A percentile compares a stretch with the other conserved stretches of the same genome.
Evolutionary conservation across 768 basidiomycete species (phyloP).

Genomic region (Royoungia palumana): DNA sequence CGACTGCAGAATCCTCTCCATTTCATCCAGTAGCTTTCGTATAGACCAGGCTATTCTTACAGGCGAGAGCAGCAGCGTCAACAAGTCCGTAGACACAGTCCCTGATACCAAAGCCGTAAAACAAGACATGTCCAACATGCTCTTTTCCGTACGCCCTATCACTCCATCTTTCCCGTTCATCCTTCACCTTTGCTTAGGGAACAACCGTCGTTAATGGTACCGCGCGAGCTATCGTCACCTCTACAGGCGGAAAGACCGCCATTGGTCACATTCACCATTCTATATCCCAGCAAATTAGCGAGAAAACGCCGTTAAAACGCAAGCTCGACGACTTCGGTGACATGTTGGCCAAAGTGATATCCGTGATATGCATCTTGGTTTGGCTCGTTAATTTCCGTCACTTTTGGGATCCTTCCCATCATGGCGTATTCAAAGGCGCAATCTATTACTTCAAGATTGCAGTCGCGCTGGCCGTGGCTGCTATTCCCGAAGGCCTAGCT

Average conservation of each 20-base stretch:
- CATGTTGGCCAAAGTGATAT: conserved; percentile 95
- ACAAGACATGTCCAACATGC: conserved; percentile 97
- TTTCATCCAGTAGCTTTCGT: conserved; percentile 91
- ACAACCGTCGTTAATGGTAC: conserved; percentile 95
- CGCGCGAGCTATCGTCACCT: conserved; percentile 82
- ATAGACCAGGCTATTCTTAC: conserved; percentile 97
- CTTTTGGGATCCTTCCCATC: conserved; percentile 94
- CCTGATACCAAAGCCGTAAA: conserved; percentile 80
- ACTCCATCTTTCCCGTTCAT: background rate
- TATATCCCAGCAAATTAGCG: conserved; percentile 87
- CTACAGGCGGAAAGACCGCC: conserved; percentile 83
- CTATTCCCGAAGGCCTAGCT: conserved; percentile 97
- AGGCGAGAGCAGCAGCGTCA: conserved; percentile 87
- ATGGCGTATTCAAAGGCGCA: conserved; percentile 86
- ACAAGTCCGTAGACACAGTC: conserved; percentile 71
- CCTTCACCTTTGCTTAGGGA: conserved; percentile 48
- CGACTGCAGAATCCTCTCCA: conserved; percentile 84
- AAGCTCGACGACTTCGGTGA: conserved; percentile 99
- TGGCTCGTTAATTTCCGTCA: conserved; percentile 97
- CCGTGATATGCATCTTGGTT: conserved; percentile 94
- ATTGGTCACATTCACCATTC: conserved; percentile 98
- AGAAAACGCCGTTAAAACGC: conserved; percentile 96
- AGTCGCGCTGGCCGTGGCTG: conserved; percentile 97
- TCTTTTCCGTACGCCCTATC: conserved; percentile 71
- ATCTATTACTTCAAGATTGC: conserved; percentile 99